phyloP scores from a whole-genome alignment of 2,329 filamentous ascomycete genomes.

The Cladosporium velox region DNA sequence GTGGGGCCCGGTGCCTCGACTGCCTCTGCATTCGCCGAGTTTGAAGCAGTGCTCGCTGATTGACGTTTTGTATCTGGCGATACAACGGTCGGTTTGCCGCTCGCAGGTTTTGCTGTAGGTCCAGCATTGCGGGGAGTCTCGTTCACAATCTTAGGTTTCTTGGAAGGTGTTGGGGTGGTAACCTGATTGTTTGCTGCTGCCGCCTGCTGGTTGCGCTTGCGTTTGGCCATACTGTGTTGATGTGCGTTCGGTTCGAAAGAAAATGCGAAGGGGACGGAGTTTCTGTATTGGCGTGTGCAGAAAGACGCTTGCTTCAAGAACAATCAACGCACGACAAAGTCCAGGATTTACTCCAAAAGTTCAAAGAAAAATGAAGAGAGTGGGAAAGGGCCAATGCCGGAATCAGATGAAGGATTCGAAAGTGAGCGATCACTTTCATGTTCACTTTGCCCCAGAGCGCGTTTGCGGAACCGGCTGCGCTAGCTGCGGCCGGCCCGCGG shows the following conservation, averaged over 20 bases:
- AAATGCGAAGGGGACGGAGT: neutral
- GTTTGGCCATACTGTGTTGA: constrained; percentile 11
- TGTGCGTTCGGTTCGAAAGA: neutral
- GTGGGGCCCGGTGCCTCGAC: neutral
- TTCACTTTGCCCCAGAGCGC: neutral
- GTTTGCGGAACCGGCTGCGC: neutral
- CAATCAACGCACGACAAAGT: neutral
- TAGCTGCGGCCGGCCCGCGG: neutral
- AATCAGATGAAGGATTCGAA: neutral
- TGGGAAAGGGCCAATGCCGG: neutral
- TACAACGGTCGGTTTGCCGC: neutral
- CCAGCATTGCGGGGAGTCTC: neutral
- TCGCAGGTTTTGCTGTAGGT: neutral
- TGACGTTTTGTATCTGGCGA: neutral
- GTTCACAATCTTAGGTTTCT: neutral
- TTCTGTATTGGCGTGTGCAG: neutral
- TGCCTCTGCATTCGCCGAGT: neutral
- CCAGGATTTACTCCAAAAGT: too few species aligned
- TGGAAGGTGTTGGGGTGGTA: neutral
- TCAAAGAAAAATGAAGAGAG: neutral
- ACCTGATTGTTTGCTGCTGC: neutral
- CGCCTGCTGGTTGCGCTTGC: constrained; percentile 13
- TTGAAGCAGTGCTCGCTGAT: neutral
- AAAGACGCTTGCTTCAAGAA: neutral
- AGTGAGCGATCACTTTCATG: too few species aligned